phyloP scores from a whole-genome alignment of 768 basidiomycete genomes.

The Calocybe cyanea region DNA sequence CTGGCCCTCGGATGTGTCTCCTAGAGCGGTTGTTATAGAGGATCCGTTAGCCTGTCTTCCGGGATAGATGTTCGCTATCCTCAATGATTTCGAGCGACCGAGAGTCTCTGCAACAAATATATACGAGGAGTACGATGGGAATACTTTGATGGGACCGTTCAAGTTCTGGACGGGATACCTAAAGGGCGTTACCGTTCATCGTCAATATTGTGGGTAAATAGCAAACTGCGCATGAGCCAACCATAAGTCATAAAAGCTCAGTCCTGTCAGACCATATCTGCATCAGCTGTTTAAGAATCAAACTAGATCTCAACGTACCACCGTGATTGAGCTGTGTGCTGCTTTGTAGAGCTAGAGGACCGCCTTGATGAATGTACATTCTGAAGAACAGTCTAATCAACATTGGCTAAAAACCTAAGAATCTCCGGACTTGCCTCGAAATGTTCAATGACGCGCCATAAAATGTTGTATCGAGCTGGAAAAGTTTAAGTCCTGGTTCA shows the following conservation, averaged over 20 bases:
- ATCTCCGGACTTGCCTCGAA: conserved; percentile 33
- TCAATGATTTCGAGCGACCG: conserved; percentile 38
- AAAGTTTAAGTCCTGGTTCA: neutral
- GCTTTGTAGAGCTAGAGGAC: conserved; percentile 47
- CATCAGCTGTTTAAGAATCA: too few species aligned
- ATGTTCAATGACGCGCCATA: conserved; percentile 49
- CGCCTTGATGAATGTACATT: conserved; percentile 53
- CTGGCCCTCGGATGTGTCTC: conserved; percentile 44
- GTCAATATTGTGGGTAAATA: too few species aligned
- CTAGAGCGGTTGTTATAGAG: conserved; percentile 46
- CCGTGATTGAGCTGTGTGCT: conserved; percentile 47
- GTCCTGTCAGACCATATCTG: conserved; percentile 16
- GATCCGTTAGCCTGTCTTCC: conserved; percentile 50
- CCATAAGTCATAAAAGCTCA: conserved; percentile 48
- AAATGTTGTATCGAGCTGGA: conserved; percentile 40
- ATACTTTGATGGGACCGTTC: conserved; percentile 47
- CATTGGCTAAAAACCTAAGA: neutral
- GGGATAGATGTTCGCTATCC: conserved; percentile 47
- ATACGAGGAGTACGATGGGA: conserved; percentile 52
- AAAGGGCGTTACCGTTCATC: neutral
- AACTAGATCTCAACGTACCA: conserved; percentile 24
- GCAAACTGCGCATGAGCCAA: too few species aligned
- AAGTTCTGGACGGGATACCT: conserved; percentile 47
- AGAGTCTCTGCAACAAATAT: conserved; percentile 47
- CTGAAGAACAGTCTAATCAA: conserved; percentile 20